These are phyloP conservation scores for Lasiosphaeriaceae sp. DNA, from an alignment of 495 filamentous ascomycete genomes.

Conservation along the genomic window DNA sequence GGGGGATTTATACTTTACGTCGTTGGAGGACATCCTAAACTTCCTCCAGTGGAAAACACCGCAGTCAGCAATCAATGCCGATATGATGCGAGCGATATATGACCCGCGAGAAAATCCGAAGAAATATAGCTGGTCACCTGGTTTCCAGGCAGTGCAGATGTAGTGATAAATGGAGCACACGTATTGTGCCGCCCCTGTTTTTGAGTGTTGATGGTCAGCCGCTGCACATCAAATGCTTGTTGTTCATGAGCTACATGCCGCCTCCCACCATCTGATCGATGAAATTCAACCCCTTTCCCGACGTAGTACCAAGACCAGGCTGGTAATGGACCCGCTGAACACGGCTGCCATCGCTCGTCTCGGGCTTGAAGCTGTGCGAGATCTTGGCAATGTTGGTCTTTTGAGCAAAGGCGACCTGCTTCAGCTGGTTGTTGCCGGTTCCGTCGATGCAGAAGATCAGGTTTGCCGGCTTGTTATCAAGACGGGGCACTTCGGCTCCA, in stretches of 20 bases:
- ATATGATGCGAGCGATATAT: conserved; percentile 40
- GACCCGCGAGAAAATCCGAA: conserved; percentile 44
- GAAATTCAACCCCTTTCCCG: not conserved
- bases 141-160: not conserved
- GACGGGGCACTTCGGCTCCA: too few species aligned
- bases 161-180: conserved; percentile 1
- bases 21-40: not conserved
- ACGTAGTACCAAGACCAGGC: not conserved
- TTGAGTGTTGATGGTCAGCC: not conserved
- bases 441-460: conserved; percentile 8
- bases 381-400: conserved; percentile 2
- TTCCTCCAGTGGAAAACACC: conserved; percentile 32
- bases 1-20: not conserved
- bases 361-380: conserved; percentile 2
- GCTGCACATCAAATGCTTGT: not conserved
- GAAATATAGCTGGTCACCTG: conserved; percentile 37
- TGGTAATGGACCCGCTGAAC: conserved; percentile 4
- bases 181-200: not conserved
- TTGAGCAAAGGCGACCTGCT: not conserved
- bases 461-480: not conserved
- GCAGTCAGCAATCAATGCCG: conserved; percentile 33
- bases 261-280: not conserved
- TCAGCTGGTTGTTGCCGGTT: not conserved
- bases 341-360: not conserved
- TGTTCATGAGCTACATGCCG: not conserved